Conservation (phyloP, 1,139 yeast species). For the Hansenula lynferdii region DNA sequence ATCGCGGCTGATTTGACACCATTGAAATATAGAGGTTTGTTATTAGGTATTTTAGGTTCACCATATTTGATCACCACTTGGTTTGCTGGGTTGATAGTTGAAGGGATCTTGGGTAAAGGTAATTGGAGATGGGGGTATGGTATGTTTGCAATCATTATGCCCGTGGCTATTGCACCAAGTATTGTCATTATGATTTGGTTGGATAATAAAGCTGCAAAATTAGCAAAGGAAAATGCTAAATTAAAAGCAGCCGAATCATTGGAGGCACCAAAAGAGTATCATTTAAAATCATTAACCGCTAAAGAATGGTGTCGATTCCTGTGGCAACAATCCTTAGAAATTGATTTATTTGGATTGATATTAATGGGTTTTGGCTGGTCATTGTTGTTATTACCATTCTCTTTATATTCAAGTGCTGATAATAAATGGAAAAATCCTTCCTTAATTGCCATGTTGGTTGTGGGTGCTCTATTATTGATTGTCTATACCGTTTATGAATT, state of each 20-base stretch:
- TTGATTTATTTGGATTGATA: conserved; percentile 32
- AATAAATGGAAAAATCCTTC: conserved; percentile 32
- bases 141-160: conserved; percentile 34
- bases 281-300: neutral
- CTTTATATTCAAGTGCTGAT: conserved; percentile 27
- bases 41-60: conserved; percentile 23
- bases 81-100: conserved; percentile 31
- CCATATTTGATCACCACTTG: conserved; percentile 31
- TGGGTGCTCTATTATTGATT: conserved; percentile 30
- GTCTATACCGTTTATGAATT: conserved; percentile 26
- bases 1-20: conserved; percentile 31
- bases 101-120: conserved; percentile 20
- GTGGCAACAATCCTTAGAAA: conserved; percentile 23
- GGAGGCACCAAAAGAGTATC: neutral
- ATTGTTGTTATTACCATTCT: conserved; percentile 31
- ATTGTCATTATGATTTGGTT: conserved; percentile 25
- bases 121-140: conserved; percentile 41
- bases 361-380: conserved; percentile 33
- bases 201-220: conserved; percentile 24
- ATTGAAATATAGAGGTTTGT: conserved; percentile 31
- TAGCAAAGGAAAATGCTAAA: neutral
- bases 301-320: neutral
- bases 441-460: conserved; percentile 33
- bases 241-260: neutral
- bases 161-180: conserved; percentile 29